These are phyloP conservation scores for Raddia distichophylla DNA, from an alignment of 176 grass and related monocot genomes.

Conservation along the genomic window DNA sequence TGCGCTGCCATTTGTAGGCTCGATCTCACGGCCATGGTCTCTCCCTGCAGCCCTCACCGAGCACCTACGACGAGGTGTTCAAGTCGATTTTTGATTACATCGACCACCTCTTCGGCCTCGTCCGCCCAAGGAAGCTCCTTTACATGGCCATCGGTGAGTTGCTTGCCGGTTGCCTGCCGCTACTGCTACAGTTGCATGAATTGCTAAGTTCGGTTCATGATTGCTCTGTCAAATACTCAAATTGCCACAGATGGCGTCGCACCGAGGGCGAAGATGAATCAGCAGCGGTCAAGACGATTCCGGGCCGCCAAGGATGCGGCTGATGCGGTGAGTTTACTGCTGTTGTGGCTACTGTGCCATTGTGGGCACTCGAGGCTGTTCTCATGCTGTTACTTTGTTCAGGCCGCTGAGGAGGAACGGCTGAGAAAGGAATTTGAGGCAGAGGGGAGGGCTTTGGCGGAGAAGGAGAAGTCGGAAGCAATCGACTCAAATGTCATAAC, in stretches of 20 bases:
- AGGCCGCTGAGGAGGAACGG: slow-evolving; percentile 85
- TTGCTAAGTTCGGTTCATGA: slow-evolving; percentile 12
- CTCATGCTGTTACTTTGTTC: slow-evolving; percentile 43
- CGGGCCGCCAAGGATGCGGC: slow-evolving; percentile 83
- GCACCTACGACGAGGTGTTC: slow-evolving; percentile 92
- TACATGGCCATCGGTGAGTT: slow-evolving; percentile 94
- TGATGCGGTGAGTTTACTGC: slow-evolving; percentile 59
- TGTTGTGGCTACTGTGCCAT: background rate
- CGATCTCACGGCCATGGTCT: slow-evolving; percentile 24
- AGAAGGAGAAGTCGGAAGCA: slow-evolving; percentile 67
- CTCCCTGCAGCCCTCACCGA: slow-evolving; percentile 73
- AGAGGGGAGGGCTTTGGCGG: slow-evolving; percentile 62
- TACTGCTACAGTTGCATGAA: background rate
- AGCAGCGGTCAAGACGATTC: slow-evolving; percentile 89
- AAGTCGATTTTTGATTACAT: slow-evolving; percentile 93
- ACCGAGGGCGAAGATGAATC: slow-evolving; percentile 97
- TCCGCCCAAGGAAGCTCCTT: slow-evolving; percentile 91
- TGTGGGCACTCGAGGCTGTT: background rate
- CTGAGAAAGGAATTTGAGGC: slow-evolving; percentile 76
- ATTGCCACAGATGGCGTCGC: slow-evolving; percentile 71
- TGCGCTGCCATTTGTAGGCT: background rate
- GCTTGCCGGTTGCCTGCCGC: background rate
- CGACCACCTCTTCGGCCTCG: slow-evolving; percentile 84
- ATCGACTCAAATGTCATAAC: slow-evolving; percentile 94
- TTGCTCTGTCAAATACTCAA: background rate